Evolutionary conservation across 2,329 filamentous ascomycete genomes (phyloP).

Genomic region (Ceratocystis lukuohia): DNA sequence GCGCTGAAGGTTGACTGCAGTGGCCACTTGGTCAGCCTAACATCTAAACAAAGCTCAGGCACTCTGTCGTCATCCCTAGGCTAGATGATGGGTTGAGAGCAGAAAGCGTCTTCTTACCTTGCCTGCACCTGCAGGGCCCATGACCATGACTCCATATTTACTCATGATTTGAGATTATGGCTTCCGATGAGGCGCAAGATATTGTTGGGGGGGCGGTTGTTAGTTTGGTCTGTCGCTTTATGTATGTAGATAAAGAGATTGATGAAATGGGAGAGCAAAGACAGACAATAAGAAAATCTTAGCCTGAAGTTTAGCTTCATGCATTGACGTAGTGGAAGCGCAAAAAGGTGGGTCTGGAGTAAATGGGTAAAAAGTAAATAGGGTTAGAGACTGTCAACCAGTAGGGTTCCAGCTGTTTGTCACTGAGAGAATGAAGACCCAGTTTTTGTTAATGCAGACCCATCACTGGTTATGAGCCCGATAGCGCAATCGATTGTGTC

Average conservation of each 20-base stretch:
- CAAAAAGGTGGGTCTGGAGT: background rate
- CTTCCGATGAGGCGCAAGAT: background rate
- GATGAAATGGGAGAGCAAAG: background rate
- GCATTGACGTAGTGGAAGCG: background rate
- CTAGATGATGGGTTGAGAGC: background rate
- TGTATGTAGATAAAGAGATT: background rate
- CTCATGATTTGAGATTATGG: slow-evolving; percentile 46
- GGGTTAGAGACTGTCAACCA: background rate
- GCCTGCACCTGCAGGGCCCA: slow-evolving; percentile 90
- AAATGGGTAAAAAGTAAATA: background rate
- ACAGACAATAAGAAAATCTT: background rate
- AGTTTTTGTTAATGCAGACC: background rate
- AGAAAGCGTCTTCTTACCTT: slow-evolving; percentile 44
- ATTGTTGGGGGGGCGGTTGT: background rate
- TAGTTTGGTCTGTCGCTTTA: background rate
- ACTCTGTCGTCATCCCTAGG: background rate
- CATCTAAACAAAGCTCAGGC: slow-evolving; percentile 26
- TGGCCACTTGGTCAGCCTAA: background rate
- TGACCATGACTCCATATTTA: slow-evolving; percentile 88
- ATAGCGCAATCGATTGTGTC: background rate
- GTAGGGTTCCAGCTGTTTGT: background rate
- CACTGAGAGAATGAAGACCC: background rate
- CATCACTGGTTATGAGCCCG: background rate
- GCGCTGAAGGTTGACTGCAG: slow-evolving; percentile 75
- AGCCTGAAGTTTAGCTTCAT: background rate